Evolutionary conservation across 768 basidiomycete genomes (phyloP), one percentile per base, ranked within the genome.

Genomic region (Agaricus bisporus): DNA sequence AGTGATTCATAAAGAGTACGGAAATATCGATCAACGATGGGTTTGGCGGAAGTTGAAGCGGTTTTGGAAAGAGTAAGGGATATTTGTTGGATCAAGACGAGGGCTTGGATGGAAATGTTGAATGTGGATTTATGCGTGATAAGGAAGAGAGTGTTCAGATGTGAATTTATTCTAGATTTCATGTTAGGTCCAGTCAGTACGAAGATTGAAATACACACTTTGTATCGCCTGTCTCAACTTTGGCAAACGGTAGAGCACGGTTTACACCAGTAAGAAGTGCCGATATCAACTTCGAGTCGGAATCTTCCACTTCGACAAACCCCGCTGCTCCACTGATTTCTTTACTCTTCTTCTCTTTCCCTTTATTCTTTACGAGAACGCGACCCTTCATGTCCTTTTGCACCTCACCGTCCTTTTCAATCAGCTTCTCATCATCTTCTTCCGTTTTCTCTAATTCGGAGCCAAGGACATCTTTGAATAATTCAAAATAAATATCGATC

Each of bases 71-170:
- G 73, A 0, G 84, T 77, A 0, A 80, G 70, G 14, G 81, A 73
- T 37, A 98, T 88, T 60, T 91, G 93, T 63, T 88, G 88, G 55
- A 98, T 88, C 5, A 98, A 78, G 37, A 88, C 79, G 1, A 98
- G 81, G 0, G 95, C 90, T 66, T 95, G 95, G 4, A 98, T 80
- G 9, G 92, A 92, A 62, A 93, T 93, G 66, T 95, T 97, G 81
- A 99, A 99, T 0, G 94, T 97, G 7, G 92, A 94, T 7, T 81
- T 88, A 68, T 98, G 95, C 2, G 93, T 95, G 63, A 99, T 93
- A 42, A 86, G 78, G 78, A 98, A 98, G 18, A 98, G 82, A 0
- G 91, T 93, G 66, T 93, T 88, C 63, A 97, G 88, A 61, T 98
- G 94, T 51, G 83, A 79, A 59, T 83, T 79, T 60, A 98, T 83